Evolutionary conservation across 2,329 filamentous ascomycete species (phyloP).

Genomic region (Boeremia lycopersici): DNA sequence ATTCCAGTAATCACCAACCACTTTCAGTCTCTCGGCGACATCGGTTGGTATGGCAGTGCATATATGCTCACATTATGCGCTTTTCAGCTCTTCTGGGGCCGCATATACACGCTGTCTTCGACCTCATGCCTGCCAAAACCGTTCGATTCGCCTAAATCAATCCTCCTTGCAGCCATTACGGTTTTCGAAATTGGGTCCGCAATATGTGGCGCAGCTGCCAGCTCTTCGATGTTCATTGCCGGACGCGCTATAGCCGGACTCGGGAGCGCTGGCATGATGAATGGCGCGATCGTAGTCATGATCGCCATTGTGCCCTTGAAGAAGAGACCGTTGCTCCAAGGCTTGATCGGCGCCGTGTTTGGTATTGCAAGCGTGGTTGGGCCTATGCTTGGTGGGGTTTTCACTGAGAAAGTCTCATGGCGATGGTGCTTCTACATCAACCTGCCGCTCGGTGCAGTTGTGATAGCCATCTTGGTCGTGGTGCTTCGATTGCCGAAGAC

Average conservation of each 20-base stretch:
- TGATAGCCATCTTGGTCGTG: constrained; percentile 15
- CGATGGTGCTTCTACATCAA: constrained; percentile 52
- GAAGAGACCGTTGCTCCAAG: constrained; percentile 51
- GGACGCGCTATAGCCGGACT: constrained; percentile 55
- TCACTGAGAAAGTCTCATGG: constrained; percentile 66
- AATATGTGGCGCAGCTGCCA: constrained; percentile 47
- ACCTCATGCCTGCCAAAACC: background rate
- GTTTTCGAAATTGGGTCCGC: constrained; percentile 51
- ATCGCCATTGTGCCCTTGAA: constrained; percentile 46
- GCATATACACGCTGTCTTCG: constrained; percentile 50
- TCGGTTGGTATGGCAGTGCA: constrained; percentile 32
- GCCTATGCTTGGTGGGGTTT: constrained; percentile 37
- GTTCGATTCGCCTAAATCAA: constrained; percentile 43
- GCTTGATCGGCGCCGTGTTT: constrained; percentile 52
- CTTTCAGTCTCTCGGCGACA: constrained; percentile 26
- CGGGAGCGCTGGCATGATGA: constrained; percentile 53
- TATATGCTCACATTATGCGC: constrained; percentile 51
- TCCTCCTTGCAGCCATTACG: constrained; percentile 42
- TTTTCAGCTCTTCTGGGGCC: constrained; percentile 55
- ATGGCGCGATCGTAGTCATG: constrained; percentile 49
- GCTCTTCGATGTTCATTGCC: constrained; percentile 52
- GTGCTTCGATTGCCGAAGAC: constrained; percentile 47
- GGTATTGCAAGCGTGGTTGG: constrained; percentile 42
- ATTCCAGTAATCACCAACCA: constrained; percentile 28
- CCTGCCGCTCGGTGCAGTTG: constrained; percentile 23